A percentile compares a stretch with the other conserved stretches of the same genome.
Evolutionary conservation across 257 asterid genomes (phyloP).

Genomic region (Ocimum tenuiflorum): DNA sequence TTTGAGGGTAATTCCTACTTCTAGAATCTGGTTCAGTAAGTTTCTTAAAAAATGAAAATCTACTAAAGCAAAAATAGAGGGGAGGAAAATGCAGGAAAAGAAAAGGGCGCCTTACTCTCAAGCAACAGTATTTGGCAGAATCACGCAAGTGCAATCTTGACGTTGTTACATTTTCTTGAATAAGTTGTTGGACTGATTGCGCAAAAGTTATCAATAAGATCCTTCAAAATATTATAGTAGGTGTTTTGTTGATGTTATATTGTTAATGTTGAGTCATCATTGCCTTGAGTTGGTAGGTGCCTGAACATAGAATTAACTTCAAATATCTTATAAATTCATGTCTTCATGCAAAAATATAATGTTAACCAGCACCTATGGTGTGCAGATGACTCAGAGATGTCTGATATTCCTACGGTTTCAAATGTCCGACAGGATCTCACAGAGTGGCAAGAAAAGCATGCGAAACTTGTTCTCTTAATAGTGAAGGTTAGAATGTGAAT

Average conservation of each 20-base stretch:
- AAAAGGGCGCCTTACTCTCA: neutral
- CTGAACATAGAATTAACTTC: neutral
- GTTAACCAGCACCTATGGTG: slow-evolving; percentile 17
- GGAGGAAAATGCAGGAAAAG: neutral
- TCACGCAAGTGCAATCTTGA: neutral
- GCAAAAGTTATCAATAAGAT: neutral
- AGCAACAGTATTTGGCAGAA: neutral
- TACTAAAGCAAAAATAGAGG: neutral
- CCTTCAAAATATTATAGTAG: neutral
- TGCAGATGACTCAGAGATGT: slow-evolving; percentile 70
- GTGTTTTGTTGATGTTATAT: neutral
- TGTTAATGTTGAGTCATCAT: slow-evolving; percentile 2
- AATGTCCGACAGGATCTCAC: slow-evolving; percentile 90
- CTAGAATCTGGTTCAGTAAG: neutral
- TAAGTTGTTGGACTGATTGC: neutral
- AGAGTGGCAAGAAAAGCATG: slow-evolving; percentile 89
- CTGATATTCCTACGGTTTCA: slow-evolving; percentile 70
- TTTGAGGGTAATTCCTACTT: neutral
- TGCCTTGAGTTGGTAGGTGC: slow-evolving; percentile 4
- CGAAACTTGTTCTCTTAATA: slow-evolving; percentile 73
- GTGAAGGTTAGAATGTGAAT: slow-evolving; percentile 54
- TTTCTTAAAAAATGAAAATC: neutral
- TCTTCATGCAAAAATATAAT: slow-evolving; percentile 15
- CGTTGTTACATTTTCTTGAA: neutral
- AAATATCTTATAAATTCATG: slow-evolving; percentile 5